phyloP scores from a whole-genome alignment of 257 asterid species.

The Solanum virginianum region DNA sequence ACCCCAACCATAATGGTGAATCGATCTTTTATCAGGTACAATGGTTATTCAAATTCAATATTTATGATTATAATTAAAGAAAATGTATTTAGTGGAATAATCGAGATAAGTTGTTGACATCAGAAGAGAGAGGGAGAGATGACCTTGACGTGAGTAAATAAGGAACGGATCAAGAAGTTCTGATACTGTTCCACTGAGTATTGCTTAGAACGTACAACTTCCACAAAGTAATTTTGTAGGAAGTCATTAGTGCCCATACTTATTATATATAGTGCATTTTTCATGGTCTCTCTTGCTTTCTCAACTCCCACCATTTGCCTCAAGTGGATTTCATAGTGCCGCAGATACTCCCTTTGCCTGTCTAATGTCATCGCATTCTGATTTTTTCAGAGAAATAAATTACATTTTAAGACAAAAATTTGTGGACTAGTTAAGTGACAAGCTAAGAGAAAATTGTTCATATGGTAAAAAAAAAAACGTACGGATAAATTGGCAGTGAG shows the following conservation, averaged over 20 bases:
- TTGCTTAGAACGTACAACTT: slow-evolving; percentile 24
- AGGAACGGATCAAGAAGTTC: slow-evolving; percentile 24
- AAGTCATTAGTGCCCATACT: slow-evolving; percentile 51
- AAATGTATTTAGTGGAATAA: neutral
- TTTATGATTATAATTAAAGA: neutral
- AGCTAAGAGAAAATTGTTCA: too few species aligned
- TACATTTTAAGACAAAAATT: neutral
- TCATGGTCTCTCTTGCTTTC: slow-evolving; percentile 12
- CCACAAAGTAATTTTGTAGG: slow-evolving; percentile 28
- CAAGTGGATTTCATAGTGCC: slow-evolving; percentile 31
- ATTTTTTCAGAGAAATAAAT: neutral
- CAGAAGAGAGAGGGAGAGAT: neutral
- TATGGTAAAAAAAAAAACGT: neutral
- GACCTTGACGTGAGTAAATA: slow-evolving; percentile 34
- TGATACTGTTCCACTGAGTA: slow-evolving; percentile 24
- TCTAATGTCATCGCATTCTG: slow-evolving; percentile 36
- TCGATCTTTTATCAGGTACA: neutral
- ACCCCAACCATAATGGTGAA: neutral
- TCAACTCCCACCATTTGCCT: slow-evolving; percentile 22
- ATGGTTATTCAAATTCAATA: neutral
- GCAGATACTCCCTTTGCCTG: slow-evolving; percentile 32
- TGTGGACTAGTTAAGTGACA: too few species aligned
- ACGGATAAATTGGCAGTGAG: slow-evolving; percentile 37
- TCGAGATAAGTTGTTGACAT: neutral
- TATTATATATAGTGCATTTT: slow-evolving; percentile 21